These are phyloP conservation scores for Paracoccidioides lutzii DNA, from an alignment of 2,329 filamentous ascomycete species.

Conservation along the genomic window DNA sequence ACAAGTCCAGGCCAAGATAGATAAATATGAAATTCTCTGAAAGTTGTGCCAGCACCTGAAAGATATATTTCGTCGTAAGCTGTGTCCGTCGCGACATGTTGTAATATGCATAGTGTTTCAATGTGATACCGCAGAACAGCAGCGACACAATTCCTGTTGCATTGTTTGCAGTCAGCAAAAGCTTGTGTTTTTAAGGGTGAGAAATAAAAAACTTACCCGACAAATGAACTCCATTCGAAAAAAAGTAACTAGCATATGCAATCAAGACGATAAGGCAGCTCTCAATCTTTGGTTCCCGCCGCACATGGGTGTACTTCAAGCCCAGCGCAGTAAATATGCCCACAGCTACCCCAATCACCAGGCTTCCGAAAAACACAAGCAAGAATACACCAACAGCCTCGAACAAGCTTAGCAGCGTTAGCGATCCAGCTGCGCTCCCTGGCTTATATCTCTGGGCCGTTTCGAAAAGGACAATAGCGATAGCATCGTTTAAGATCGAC, in stretches of 20 bases:
- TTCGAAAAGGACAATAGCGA: constrained; percentile 97
- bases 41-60: constrained; percentile 84
- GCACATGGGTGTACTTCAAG: constrained; percentile 87
- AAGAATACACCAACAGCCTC: constrained; percentile 91
- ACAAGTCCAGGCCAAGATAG: constrained; percentile 86
- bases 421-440: constrained; percentile 52
- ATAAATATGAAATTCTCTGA: constrained; percentile 99
- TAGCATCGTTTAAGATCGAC: constrained; percentile 93
- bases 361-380: constrained; percentile 86
- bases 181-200: not conserved
- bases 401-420: constrained; percentile 71
- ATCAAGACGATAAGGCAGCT: constrained; percentile 89
- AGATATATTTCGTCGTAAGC: constrained; percentile 94
- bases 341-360: constrained; percentile 76
- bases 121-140: constrained; percentile 91
- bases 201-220: constrained; percentile 53
- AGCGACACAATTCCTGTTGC: constrained; percentile 83
- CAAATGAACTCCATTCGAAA: constrained; percentile 89
- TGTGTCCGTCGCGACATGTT: constrained; percentile 98
- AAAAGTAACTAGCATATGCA: constrained; percentile 93
- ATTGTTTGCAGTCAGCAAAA: constrained; percentile 1
- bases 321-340: constrained; percentile 77
- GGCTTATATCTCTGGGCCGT: constrained; percentile 87
- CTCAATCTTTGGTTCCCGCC: constrained; percentile 89
- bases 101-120: constrained; percentile 99